A percentile compares a stretch with the other conserved stretches of the same genome.
These are phyloP conservation scores for Evansstolkia leycettana DNA, from an alignment of 495 filamentous ascomycete genomes.

Conservation along the genomic window DNA sequence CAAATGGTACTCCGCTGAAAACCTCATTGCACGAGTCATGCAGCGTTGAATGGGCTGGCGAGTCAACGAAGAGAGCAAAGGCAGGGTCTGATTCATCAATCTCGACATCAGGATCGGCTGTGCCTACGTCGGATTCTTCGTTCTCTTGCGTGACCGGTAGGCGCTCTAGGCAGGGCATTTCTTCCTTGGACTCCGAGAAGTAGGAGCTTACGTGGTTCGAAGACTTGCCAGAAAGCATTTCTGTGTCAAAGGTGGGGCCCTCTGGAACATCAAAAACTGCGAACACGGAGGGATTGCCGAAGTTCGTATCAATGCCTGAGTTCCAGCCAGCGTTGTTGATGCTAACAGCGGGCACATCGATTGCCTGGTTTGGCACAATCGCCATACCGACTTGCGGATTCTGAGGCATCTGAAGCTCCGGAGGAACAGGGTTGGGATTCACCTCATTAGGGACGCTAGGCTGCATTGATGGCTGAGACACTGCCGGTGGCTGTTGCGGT, in stretches of 20 bases:
- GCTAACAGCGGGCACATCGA: slow-evolving; percentile 53
- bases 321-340: slow-evolving; percentile 41
- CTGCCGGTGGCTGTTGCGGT: slow-evolving; percentile 13
- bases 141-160: slow-evolving; percentile 19
- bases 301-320: slow-evolving; percentile 40
- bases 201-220: slow-evolving; percentile 23
- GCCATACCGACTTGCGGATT: slow-evolving; percentile 54
- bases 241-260: slow-evolving; percentile 49
- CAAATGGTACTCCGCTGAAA: slow-evolving; percentile 41
- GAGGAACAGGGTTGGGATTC: slow-evolving; percentile 41
- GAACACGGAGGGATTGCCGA: slow-evolving; percentile 64
- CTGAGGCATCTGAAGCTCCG: slow-evolving; percentile 45
- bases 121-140: slow-evolving; percentile 14
- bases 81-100: slow-evolving; percentile 49
- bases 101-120: slow-evolving; percentile 33
- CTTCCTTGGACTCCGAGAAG: slow-evolving; percentile 35
- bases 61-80: slow-evolving; percentile 45
- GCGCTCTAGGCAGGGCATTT: slow-evolving; percentile 35
- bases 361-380: slow-evolving; percentile 61
- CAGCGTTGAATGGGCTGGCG: slow-evolving; percentile 12
- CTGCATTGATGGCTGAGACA: slow-evolving; percentile 4
- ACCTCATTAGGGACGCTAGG: slow-evolving; percentile 42
- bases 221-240: slow-evolving; percentile 55
- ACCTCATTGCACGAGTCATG: slow-evolving; percentile 16
- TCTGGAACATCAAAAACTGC: slow-evolving; percentile 66